Percentiles rank a stretch among this genome's conserved stretches.
Conservation (phyloP, 2,329 filamentous ascomycete genomes). For the Tothia fuscella region DNA sequence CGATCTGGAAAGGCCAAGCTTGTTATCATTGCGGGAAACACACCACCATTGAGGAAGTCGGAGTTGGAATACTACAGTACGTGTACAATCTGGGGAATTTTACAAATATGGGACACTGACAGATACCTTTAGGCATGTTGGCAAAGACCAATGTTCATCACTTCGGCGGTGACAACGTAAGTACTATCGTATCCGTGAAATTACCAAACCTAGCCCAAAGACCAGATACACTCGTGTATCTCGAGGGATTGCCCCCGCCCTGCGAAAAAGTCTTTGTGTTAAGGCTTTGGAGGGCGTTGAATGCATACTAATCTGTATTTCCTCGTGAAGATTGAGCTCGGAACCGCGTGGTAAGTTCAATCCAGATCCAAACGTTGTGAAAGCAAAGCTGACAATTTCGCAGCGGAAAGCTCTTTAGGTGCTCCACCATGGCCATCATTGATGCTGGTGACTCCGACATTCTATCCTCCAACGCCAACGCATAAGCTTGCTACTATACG, state of each 20-base stretch:
- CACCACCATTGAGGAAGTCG: slow-evolving; percentile 91
- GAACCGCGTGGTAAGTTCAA: slow-evolving; percentile 58
- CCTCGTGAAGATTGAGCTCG: slow-evolving; percentile 75
- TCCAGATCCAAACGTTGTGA: too few species aligned
- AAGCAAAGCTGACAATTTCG: background rate
- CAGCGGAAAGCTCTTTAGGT: slow-evolving; percentile 90
- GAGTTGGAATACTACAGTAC: slow-evolving; percentile 95
- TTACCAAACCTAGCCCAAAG: slow-evolving; percentile 13
- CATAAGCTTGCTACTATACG: too few species aligned
- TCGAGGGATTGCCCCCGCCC: slow-evolving; percentile 44
- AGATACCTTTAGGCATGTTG: too few species aligned
- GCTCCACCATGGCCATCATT: slow-evolving; percentile 92
- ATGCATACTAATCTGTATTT: slow-evolving; percentile 41
- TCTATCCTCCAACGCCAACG: slow-evolving; percentile 61
- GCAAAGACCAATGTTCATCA: slow-evolving; percentile 94
- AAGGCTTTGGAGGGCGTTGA: slow-evolving; percentile 78
- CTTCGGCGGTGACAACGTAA: slow-evolving; percentile 95
- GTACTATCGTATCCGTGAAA: slow-evolving; percentile 31
- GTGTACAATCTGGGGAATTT: too few species aligned
- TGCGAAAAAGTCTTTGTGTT: slow-evolving; percentile 71
- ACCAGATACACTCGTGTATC: slow-evolving; percentile 19
- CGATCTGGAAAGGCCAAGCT: slow-evolving; percentile 97
- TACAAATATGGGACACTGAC: too few species aligned
- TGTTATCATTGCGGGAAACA: slow-evolving; percentile 86
- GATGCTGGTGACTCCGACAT: slow-evolving; percentile 98